Base-by-base conservation (phyloP, 805 yeast species). In the Teunomyces barrocoloradensis region DNA sequence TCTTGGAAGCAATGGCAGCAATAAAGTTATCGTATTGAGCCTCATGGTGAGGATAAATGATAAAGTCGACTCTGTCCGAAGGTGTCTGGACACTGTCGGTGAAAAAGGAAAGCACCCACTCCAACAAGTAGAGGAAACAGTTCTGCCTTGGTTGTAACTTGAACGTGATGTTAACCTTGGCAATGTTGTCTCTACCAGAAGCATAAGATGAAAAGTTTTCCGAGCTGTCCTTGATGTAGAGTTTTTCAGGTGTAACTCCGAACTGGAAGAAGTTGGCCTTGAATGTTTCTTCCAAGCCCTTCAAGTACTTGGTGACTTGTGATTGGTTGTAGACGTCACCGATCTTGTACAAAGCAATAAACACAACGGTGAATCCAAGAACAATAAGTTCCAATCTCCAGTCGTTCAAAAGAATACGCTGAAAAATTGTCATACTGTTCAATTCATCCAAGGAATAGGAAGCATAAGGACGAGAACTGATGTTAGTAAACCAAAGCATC, bases 1-100 rank as follows among this genome's bases (percentile, higher is more conserved):
- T 76, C 71, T 94, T 94, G 63, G 92, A 83, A 17, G 90, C 96
- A 60, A 94, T 73, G 15, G 94, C 91, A 64, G 87, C 78, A 54
- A 91, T 81, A 58, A 87, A 90, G 60, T 83, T 83, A 57, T 87
- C 89, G 56, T 80, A 75, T 15, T 68, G 71, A 45, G 66, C 75
- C 25, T 68, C 68, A 50, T 72, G 76, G 44, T 84, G 78, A 7
- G 77, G 77, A 42, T 75, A 73, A 50, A 91, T 81, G 33, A 75
- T 75, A 50, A 92, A 70, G 37, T 79, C 82, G 47, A 85, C 82
- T 29, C 73, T 73, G 57, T 88, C 87, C 46, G 73, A 75, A 6
- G 77, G 77, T 46, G 85, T 82, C 15, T 70, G 64, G 18, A 81
- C 78, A 20, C 83, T 60, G 35, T 79, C 73, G 21, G 81, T 79